Conservation (phyloP, 2,329 filamentous ascomycete species). For the Eurotiales sp. region DNA sequence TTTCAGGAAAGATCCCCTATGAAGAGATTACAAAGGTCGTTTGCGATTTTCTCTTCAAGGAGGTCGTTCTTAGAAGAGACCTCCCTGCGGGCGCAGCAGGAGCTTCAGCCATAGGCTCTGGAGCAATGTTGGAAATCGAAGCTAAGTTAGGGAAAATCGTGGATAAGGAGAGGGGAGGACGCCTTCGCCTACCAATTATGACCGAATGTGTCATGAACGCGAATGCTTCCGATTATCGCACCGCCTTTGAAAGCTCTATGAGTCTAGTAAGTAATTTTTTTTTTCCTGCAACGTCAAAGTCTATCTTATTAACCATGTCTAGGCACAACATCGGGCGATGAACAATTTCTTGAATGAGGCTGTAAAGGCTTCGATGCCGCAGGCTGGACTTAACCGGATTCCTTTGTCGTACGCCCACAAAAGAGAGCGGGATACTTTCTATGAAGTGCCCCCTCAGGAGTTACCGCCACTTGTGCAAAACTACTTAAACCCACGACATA, state of each 20-base stretch:
- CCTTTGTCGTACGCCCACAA: slow-evolving; percentile 74
- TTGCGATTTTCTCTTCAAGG: slow-evolving; percentile 75
- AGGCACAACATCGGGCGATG: slow-evolving; percentile 76
- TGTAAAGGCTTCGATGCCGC: slow-evolving; percentile 49
- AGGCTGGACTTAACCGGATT: slow-evolving; percentile 32
- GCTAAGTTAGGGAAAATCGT: slow-evolving; percentile 85
- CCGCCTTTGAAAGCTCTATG: slow-evolving; percentile 84
- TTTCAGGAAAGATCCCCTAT: slow-evolving; percentile 66
- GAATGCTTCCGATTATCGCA: slow-evolving; percentile 48
- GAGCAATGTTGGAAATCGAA: slow-evolving; percentile 84
- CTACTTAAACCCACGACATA: slow-evolving; percentile 57
- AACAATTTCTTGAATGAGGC: slow-evolving; percentile 81
- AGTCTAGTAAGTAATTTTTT: slow-evolving; percentile 61
- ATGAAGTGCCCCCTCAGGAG: slow-evolving; percentile 62
- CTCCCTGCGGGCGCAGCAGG: slow-evolving; percentile 51
- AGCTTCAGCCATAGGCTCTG: slow-evolving; percentile 58
- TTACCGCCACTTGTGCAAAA: slow-evolving; percentile 63
- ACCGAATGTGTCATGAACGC: slow-evolving; percentile 68
- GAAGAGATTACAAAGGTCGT: slow-evolving; percentile 72
- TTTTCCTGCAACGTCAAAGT: too few relatives aligned
- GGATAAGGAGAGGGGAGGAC: slow-evolving; percentile 65
- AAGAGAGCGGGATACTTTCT: slow-evolving; percentile 79
- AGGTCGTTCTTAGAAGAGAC: slow-evolving; percentile 66
- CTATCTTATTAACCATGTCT: slow-evolving; percentile 19
- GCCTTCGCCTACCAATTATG: slow-evolving; percentile 63